Conservation (phyloP, 2,329 filamentous ascomycete species). For the Penicillium janthinellum region DNA sequence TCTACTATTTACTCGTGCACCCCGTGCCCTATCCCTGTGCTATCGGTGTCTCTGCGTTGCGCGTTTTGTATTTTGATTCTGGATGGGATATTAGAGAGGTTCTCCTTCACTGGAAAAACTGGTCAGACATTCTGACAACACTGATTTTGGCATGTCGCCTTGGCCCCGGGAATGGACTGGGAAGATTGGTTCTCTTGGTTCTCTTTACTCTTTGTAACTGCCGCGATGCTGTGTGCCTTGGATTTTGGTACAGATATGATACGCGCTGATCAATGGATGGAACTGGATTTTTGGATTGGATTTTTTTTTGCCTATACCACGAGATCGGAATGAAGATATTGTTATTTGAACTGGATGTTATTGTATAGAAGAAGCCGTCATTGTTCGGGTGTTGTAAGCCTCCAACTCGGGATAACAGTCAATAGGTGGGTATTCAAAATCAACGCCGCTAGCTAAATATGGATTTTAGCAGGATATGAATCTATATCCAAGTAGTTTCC, state of each 20-base stretch:
- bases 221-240: conserved; percentile 7
- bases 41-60: conserved; percentile 18
- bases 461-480: background rate
- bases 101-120: conserved; percentile 42
- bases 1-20: background rate
- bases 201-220: conserved; percentile 9
- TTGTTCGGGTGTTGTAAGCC: background rate
- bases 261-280: background rate
- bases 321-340: conserved; percentile 17
- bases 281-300: conserved; percentile 5
- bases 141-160: background rate
- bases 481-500: background rate
- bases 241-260: conserved; percentile 10
- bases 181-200: conserved; percentile 21
- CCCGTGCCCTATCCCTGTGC: background rate
- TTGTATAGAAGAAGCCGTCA: background rate
- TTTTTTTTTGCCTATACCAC: conserved; percentile 22
- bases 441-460: background rate
- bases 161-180: conserved; percentile 16
- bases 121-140: conserved; percentile 9
- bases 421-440: background rate
- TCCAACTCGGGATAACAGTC: background rate
- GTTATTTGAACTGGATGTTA: background rate
- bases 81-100: conserved; percentile 35
- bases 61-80: conserved; percentile 23